Percentiles rank a stretch among this genome's conserved stretches.
Conservation (phyloP, 1,139 yeast species). For the Barnettozyma hawaiiensis region DNA sequence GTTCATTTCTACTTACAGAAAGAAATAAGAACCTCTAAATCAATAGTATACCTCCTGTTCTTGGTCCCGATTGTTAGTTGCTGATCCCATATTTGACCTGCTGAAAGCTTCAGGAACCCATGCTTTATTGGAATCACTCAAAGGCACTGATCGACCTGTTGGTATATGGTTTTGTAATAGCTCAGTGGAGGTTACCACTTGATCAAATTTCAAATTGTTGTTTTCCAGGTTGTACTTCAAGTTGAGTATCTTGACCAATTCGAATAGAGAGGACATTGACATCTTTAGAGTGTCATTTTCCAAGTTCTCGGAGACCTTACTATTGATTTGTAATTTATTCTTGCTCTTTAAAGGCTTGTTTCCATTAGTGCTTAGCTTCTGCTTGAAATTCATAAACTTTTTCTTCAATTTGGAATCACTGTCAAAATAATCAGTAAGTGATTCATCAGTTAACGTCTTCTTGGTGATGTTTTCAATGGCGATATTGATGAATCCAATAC, state of each 20-base stretch:
- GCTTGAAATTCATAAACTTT: conserved; percentile 15
- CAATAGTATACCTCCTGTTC: conserved; percentile 11
- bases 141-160: conserved; percentile 22
- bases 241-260: conserved; percentile 15
- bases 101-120: conserved; percentile 17
- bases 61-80: conserved; percentile 5
- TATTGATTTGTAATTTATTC: conserved; percentile 13
- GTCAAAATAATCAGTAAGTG: conserved; percentile 10
- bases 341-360: conserved; percentile 5
- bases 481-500: conserved; percentile 21
- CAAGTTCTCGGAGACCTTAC: conserved; percentile 9
- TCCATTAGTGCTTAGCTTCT: conserved; percentile 8
- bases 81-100: not conserved
- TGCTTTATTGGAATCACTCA: conserved; percentile 10
- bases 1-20: conserved; percentile 28
- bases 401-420: conserved; percentile 15
- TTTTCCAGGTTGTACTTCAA: conserved; percentile 22
- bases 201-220: conserved; percentile 21
- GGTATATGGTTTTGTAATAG: conserved; percentile 18
- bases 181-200: conserved; percentile 7
- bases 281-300: conserved; percentile 5
- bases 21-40: not conserved
- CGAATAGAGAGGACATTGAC: conserved; percentile 14
- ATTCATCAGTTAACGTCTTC: conserved; percentile 5
- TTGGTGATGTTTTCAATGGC: conserved; percentile 15